Evolutionary conservation across 345 rosid genomes (phyloP), one percentile per base, ranked within the genome.

Genomic region (Salix caprea): DNA sequence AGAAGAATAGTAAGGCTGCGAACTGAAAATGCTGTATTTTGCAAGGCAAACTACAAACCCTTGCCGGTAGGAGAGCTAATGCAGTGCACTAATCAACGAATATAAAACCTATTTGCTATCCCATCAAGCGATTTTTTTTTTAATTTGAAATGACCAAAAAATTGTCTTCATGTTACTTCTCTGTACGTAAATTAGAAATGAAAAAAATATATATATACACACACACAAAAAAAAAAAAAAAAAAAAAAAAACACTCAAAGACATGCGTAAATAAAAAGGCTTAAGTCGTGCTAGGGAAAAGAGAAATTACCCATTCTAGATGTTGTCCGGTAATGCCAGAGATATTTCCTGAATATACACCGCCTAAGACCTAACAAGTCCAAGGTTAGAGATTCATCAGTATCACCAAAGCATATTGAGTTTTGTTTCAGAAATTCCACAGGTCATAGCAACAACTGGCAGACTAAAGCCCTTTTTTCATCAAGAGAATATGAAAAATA

Each of bases 321-420:
- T 95, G 98, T 75, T 93, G 99, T 79, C 96, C 98, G 1, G 97
- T 93, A 75, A 93, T 88, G 42, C 99, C 96, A 1, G 99, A 86
- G 70, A 77, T 89, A 77, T 88, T 95, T 72, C 97, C 96, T 0
- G 87, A 80, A 61, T 93, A 96, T 84, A 93, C 87, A 72, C 98
- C 93, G 36, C 99, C 99, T 74, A 93, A 70, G 9, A 95, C 98
- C 99, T 96, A 81, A 69, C 65, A 84, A 84, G 60, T 74, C 78
- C 73, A 72, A 79, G 24, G 68, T 24, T 40, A 8, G 42, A 36
- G 37, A 70, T 68, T 42, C 19, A 76, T 82, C 68, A 85, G 81
- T 60, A 78, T 70, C 36, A 70, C 32, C 19, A 40, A 37, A 26
- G 65, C 52, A 68, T 6, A 72, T 32, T 21, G 10, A 23, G 16